Evolutionary conservation across 495 filamentous ascomycete genomes (phyloP).

Genomic region (Penicillium coffeae): DNA sequence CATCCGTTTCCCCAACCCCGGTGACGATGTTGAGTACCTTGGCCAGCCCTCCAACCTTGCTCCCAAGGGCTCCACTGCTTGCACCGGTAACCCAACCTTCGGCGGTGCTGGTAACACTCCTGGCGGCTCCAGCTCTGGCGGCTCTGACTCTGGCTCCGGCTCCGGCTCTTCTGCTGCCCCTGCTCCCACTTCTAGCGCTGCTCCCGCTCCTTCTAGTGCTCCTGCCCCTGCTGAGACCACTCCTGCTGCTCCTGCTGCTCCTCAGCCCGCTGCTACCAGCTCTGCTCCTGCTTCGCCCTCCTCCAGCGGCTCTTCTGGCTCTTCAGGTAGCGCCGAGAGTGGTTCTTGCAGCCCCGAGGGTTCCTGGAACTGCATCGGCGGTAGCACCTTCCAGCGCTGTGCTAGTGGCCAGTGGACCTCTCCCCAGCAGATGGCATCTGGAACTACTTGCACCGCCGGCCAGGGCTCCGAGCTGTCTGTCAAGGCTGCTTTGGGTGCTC

Average conservation of each 20-base stretch:
- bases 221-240: conserved; percentile 26
- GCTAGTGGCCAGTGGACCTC: conserved; percentile 59
- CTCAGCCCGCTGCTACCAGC: conserved; percentile 12
- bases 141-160: conserved; percentile 6
- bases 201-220: conserved; percentile 10
- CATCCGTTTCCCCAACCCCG: conserved; percentile 69
- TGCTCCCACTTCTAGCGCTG: conserved; percentile 7
- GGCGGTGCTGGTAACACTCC: conserved; percentile 20
- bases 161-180: not conserved
- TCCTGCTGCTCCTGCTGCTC: conserved; percentile 14
- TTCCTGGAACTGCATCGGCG: conserved; percentile 63
- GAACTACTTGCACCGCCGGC: conserved; percentile 57
- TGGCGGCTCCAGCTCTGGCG: conserved; percentile 8
- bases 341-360: conserved; percentile 40
- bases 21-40: conserved; percentile 50
- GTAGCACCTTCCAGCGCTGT: conserved; percentile 57
- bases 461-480: conserved; percentile 42
- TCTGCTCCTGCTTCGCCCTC: conserved; percentile 11
- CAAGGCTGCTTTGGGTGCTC: conserved; percentile 21
- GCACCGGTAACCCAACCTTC: conserved; percentile 31
- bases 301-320: conserved; percentile 14
- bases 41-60: conserved; percentile 27
- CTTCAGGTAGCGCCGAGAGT: conserved; percentile 21
- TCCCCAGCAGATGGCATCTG: conserved; percentile 50
- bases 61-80: conserved; percentile 24